Conservation (phyloP, 257 asterid genomes). For the Euphrasia confusa region DNA sequence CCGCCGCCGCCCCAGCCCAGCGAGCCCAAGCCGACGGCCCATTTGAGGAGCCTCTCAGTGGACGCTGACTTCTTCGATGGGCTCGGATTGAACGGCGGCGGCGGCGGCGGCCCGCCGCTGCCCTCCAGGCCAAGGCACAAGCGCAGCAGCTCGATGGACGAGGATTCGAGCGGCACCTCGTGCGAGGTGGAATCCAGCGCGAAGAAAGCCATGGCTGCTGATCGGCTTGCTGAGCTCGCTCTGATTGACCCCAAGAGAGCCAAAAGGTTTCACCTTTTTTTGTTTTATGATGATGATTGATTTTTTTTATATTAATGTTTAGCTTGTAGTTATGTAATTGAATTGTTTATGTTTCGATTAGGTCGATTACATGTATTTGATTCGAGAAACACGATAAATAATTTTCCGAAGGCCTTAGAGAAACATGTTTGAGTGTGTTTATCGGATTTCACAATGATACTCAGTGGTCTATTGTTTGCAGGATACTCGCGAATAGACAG, state of each 20-base stretch:
- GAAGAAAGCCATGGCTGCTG: constrained; percentile 70
- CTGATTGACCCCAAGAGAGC: constrained; percentile 92
- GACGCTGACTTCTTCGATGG: constrained; percentile 88
- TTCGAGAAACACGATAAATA: neutral
- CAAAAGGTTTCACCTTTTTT: constrained; percentile 55
- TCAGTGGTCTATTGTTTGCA: constrained; percentile 25
- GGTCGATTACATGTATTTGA: no score
- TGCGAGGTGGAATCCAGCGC: constrained; percentile 54
- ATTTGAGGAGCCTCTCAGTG: constrained; percentile 71
- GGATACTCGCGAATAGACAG: constrained; percentile 93
- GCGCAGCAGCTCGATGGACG: constrained; percentile 84
- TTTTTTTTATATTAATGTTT: neutral
- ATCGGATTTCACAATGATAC: neutral
- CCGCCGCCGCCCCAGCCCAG: constrained; percentile 30
- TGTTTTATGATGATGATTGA: neutral
- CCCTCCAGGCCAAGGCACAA: constrained; percentile 48
- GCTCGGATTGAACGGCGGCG: constrained; percentile 44
- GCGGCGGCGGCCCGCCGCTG: constrained; percentile 26
- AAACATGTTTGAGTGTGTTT: neutral
- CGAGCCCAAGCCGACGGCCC: constrained; percentile 35
- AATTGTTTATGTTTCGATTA: no score
- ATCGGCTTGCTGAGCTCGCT: constrained; percentile 72
- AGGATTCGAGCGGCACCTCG: constrained; percentile 55
- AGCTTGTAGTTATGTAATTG: neutral
- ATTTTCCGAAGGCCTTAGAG: neutral